Base-by-base conservation (phyloP, 768 basidiomycete species). In the Tricholoma furcatifolium region DNA sequence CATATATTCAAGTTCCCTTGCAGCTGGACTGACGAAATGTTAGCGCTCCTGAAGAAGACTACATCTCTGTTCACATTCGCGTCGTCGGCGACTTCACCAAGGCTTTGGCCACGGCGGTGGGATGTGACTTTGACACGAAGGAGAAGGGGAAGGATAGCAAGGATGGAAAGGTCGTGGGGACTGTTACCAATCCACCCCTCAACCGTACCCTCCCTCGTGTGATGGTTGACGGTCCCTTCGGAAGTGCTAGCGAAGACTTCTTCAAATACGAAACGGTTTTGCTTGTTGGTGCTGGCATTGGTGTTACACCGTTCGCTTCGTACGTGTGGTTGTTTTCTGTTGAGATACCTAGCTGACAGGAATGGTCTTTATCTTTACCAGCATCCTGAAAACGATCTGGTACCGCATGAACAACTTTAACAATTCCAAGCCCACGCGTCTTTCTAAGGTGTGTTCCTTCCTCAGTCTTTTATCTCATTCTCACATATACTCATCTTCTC, bases 161-260 rank as follows among this genome's bases (percentile, higher is more conserved):
- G 23, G 83, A 81, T 6, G 82, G 84, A 42, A 82, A 78, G 67
- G 82, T 88, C 39, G 70, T 92, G 18, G 81, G 80, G 15, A 81
- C 82, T 27, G 70, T 69, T 41, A 65, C 74, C 15, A 80, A 80
- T 65, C 81, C 82, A 2, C 80, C 86, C 0, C 55, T 92, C 51
- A 87, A 86, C 66, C 78, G 84, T 34, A 75, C 86, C 6, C 79
- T 98, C 3, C 95, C 95, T 9, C 85, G 95, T 53, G 77, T 98
- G 63, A 97, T 97, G 94, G 82, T 98, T 45, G 95, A 98, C 62
- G 95, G 94, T 14, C 95, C 95, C 4, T 98, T 97, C 65, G 95
- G 95, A 12, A 87, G 83, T 55, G 93, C 95, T 8, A 87, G 84
- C 38, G 95, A 98, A 67, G 93, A 95, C 66, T 95, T 90, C 65